Percentiles rank a stretch among this genome's conserved stretches.
phyloP scores from a whole-genome alignment of 768 basidiomycete species.

The Russula lepida region DNA sequence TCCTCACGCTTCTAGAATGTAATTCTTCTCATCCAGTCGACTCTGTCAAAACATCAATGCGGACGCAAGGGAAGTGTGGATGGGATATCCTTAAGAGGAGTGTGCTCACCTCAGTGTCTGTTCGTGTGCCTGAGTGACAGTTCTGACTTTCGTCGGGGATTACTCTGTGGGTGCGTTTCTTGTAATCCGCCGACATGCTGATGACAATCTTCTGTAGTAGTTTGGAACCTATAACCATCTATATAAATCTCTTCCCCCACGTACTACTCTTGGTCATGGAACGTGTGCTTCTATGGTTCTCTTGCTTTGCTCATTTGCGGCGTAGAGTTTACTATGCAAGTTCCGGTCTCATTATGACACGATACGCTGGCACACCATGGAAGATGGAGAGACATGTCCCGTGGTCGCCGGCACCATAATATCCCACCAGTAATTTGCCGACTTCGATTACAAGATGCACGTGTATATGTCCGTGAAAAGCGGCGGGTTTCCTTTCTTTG shows the following conservation, averaged over 20 bases:
- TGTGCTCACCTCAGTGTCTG: conserved; percentile 32
- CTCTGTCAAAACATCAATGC: conserved; percentile 91
- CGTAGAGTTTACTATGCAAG: neutral
- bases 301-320: neutral
- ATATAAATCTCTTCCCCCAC: conserved; percentile 48
- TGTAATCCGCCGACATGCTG: neutral
- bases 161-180: conserved; percentile 51
- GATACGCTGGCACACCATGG: neutral
- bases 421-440: neutral
- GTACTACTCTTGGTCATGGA: conserved; percentile 39
- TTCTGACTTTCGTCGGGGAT: conserved; percentile 69
- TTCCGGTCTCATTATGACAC: neutral
- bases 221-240: conserved; percentile 83
- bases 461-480: neutral
- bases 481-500: neutral
- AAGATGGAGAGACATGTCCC: neutral
- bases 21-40: conserved; percentile 95
- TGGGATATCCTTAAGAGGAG: conserved; percentile 56
- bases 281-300: neutral
- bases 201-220: conserved; percentile 42
- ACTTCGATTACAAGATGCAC: neutral
- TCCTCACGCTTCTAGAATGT: too few species aligned
- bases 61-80: conserved; percentile 76
- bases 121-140: neutral
- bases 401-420: neutral